Evolutionary conservation across 2,329 filamentous ascomycete species (phyloP).

Genomic region (Nannizziopsis arthrosporioides): DNA sequence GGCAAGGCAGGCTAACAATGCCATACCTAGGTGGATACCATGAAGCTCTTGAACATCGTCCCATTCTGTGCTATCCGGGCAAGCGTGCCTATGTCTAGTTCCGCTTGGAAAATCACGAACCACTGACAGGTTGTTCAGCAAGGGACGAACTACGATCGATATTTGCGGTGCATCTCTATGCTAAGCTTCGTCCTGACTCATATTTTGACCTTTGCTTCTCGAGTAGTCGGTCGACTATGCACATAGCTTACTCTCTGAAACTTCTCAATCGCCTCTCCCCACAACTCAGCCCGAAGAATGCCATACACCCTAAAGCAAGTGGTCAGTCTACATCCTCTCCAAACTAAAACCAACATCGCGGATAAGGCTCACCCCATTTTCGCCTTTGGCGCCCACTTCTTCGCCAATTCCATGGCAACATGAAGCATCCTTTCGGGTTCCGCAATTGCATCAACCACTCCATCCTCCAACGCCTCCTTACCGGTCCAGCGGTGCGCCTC

Average conservation of each 20-base stretch:
- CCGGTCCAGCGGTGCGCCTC: slow-evolving; percentile 47
- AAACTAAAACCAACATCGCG: background rate
- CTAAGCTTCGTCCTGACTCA: slow-evolving; percentile 17
- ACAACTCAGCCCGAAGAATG: slow-evolving; percentile 42
- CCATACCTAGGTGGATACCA: background rate
- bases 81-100: background rate
- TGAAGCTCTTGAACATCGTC: background rate
- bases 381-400: slow-evolving; percentile 30
- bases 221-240: slow-evolving; percentile 36
- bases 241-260: slow-evolving; percentile 45
- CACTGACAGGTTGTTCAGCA: background rate
- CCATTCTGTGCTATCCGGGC: background rate
- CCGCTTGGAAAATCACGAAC: background rate
- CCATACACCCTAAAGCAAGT: slow-evolving; percentile 33
- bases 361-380: slow-evolving; percentile 19
- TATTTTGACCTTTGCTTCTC: slow-evolving; percentile 40
- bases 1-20: background rate
- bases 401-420: slow-evolving; percentile 35
- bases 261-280: slow-evolving; percentile 42
- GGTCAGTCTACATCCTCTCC: background rate
- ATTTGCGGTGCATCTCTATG: background rate
- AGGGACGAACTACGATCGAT: background rate
- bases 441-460: slow-evolving; percentile 43
- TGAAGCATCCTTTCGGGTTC: slow-evolving; percentile 40
- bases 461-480: slow-evolving; percentile 40